Percentiles rank a stretch among this genome's conserved stretches.
These are phyloP conservation scores for Diaporthe sp. DNA, from an alignment of 2,329 filamentous ascomycete species.

Conservation along the genomic window DNA sequence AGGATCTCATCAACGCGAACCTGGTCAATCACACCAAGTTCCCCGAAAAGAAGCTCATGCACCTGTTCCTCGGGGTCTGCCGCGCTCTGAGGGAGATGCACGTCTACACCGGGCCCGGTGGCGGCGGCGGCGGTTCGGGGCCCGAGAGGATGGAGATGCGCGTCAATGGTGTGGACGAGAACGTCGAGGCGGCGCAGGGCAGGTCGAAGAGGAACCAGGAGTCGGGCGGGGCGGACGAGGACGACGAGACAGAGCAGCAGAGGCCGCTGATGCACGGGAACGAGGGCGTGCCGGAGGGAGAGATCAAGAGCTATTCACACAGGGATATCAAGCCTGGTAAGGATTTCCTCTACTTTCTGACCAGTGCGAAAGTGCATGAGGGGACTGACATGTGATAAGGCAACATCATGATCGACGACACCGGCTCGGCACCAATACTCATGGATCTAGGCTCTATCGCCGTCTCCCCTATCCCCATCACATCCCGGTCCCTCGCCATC, in stretches of 20 bases:
- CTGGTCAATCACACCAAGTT: conserved; percentile 94
- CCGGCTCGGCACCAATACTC: conserved; percentile 88
- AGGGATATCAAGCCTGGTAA: conserved; percentile 96
- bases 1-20: conserved; percentile 99
- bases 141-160: conserved; percentile 69
- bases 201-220: conserved; percentile 57
- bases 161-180: conserved; percentile 54
- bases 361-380: too few relatives aligned
- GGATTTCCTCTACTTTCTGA: conserved; percentile 44
- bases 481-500: conserved; percentile 89
- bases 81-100: conserved; percentile 92
- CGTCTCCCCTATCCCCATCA: conserved; percentile 88
- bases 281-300: conserved; percentile 77
- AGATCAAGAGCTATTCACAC: conserved; percentile 87
- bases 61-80: conserved; percentile 92
- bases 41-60: conserved; percentile 89
- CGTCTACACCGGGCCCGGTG: conserved; percentile 75
- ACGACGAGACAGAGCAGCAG: conserved; percentile 81
- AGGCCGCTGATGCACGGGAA: conserved; percentile 88
- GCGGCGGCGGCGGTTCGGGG: conserved; percentile 28
- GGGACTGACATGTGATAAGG: conserved; percentile 61
- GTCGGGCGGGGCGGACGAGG: conserved; percentile 67
- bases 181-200: conserved; percentile 53
- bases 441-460: conserved; percentile 98
- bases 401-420: conserved; percentile 98